Base-by-base conservation (phyloP, 345 rosid species). In the Dovyalis caffra region DNA sequence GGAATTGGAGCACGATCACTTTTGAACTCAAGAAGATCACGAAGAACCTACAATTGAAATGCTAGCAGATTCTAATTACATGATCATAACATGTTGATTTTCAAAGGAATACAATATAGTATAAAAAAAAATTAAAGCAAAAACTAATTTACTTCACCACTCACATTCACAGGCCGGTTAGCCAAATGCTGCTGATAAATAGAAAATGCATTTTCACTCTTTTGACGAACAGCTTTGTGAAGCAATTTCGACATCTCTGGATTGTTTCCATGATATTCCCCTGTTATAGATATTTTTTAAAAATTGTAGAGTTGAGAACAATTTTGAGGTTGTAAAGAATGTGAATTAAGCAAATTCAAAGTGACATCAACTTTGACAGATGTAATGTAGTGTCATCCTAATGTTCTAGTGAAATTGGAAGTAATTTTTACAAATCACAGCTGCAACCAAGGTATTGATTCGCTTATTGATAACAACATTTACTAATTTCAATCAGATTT, bases 231-330 rank as follows among this genome's bases (percentile, higher is more conserved):
- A 78, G 98, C 99, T 83, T 95, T 95, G 74, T 95, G 99, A 9
- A 95, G 96, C 87, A 95, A 84, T 72, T 95, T 95, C 65, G 97
- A 89, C 99, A 95, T 95, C 84, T 95, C 98, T 60, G 99, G 98
- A 79, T 95, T 95, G 89, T 95, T 95, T 76, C 93, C 97, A 83
- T 95, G 99, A 84, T 95, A 93, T 84, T 95, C 99, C 45, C 99
- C 99, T 95, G 56, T 67, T 29, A 37, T 15, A 70, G 16, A 65
- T 66, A 6, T 35, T 29, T 14, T 32, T 8, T 8, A 1, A n/a
- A 53, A 56, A 56, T 43, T 56, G 26, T 29, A 28, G 2, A 8
- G 25, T 26, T 61, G 7, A 56, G 29, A 45, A 10, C 15, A 45
- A n/a, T 29, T 14, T 72, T 40, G 20, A n/a, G 23, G 18, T 8